Conservation (phyloP, 805 yeast genomes). For the Candida oleophila region DNA sequence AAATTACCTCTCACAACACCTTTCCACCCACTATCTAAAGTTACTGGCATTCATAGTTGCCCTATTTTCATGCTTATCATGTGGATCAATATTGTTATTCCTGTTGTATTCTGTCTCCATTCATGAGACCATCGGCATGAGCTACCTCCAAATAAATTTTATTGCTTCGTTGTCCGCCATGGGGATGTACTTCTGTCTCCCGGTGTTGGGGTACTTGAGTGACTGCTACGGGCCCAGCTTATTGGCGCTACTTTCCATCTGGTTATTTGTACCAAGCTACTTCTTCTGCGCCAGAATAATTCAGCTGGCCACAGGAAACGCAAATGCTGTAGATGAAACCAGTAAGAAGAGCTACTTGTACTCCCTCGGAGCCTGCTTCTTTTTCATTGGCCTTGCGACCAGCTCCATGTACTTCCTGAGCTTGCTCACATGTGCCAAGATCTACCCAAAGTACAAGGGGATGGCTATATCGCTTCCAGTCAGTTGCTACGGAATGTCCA, state of each 20-base stretch:
- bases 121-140: slow-evolving; percentile 54
- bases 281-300: slow-evolving; percentile 43
- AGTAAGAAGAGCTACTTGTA: slow-evolving; percentile 14
- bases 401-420: slow-evolving; percentile 71
- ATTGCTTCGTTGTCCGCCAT: slow-evolving; percentile 72
- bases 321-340: no score
- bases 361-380: slow-evolving; percentile 48
- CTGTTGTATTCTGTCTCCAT: slow-evolving; percentile 77
- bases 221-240: slow-evolving; percentile 84
- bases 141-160: slow-evolving; percentile 64
- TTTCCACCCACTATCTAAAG: slow-evolving; percentile 44
- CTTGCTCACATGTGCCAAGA: slow-evolving; percentile 76
- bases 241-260: slow-evolving; percentile 58
- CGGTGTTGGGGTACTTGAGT: slow-evolving; percentile 76
- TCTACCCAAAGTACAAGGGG: slow-evolving; percentile 75
- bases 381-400: slow-evolving; percentile 67
- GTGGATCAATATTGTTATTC: slow-evolving; percentile 82
- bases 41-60: slow-evolving; percentile 56
- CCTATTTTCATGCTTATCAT: slow-evolving; percentile 63
- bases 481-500: slow-evolving; percentile 80
- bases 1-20: slow-evolving; percentile 36
- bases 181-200: slow-evolving; percentile 85
- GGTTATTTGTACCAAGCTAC: slow-evolving; percentile 71
- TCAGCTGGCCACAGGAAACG: slow-evolving; percentile 6
- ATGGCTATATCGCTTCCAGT: slow-evolving; percentile 87